phyloP scores from a whole-genome alignment of 495 filamentous ascomycete species.

The Durotheca rogersii region DNA sequence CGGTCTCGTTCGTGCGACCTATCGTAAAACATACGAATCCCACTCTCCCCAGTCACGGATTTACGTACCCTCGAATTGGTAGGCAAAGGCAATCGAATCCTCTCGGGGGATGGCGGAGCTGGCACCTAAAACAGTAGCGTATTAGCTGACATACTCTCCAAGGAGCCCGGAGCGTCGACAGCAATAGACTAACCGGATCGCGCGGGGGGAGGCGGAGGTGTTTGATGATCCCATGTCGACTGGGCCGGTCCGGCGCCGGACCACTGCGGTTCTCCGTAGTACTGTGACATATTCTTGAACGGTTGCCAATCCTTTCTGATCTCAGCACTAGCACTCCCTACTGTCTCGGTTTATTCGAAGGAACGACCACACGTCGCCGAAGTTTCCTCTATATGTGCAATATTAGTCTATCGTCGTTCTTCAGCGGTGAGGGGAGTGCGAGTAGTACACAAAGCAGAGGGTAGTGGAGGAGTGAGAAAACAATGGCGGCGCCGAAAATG shows the following conservation, averaged over 20 bases:
- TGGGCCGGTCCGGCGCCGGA: slow-evolving; percentile 58
- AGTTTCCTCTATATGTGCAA: slow-evolving; percentile 6
- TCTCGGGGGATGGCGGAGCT: slow-evolving; percentile 76
- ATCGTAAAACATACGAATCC: not conserved
- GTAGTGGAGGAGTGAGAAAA: not conserved
- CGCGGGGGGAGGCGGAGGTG: slow-evolving; percentile 77
- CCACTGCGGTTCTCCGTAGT: slow-evolving; percentile 89
- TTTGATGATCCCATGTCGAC: slow-evolving; percentile 75
- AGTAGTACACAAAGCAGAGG: not conserved
- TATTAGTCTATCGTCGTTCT: slow-evolving; percentile 17
- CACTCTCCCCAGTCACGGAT: not conserved
- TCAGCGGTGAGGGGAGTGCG: not conserved
- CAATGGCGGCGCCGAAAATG: no score
- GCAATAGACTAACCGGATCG: slow-evolving; percentile 66
- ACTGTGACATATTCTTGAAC: slow-evolving; percentile 42
- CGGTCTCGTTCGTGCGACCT: slow-evolving; percentile 2
- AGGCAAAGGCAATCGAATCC: slow-evolving; percentile 75
- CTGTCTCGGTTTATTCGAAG: not conserved
- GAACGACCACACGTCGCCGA: not conserved
- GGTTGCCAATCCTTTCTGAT: not conserved
- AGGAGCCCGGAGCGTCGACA: slow-evolving; percentile 10
- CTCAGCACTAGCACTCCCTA: not conserved
- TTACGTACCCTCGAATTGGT: slow-evolving; percentile 88
- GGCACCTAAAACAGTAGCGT: slow-evolving; percentile 59
- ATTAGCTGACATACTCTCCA: slow-evolving; percentile 36